Percentiles rank a stretch among this genome's conserved stretches.
Evolutionary conservation across 768 basidiomycete species (phyloP).

Genomic region (Serendipita sp.): DNA sequence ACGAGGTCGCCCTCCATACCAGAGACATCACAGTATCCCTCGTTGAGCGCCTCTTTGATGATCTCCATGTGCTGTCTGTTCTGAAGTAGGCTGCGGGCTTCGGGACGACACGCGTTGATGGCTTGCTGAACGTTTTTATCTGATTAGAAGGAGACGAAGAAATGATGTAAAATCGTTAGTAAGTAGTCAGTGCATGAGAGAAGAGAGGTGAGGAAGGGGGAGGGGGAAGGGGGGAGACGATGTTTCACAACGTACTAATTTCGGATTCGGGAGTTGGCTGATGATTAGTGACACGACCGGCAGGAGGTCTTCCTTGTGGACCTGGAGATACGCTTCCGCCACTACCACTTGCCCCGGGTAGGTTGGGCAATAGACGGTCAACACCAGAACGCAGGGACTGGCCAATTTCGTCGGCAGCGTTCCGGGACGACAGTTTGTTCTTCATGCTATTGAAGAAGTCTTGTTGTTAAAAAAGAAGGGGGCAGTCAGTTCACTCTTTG

Average conservation of each 20-base stretch:
- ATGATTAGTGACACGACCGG: not conserved
- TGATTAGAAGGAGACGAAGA: not conserved
- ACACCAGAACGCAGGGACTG: no score
- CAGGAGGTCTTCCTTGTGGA: not conserved
- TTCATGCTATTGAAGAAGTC: not conserved
- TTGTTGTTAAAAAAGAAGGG: not conserved
- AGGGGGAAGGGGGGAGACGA: no score
- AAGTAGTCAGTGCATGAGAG: no score
- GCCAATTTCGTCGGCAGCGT: not conserved
- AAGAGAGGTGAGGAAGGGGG: no score
- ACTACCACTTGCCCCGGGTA: not conserved
- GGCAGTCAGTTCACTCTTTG: no score
- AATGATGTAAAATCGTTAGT: no score
- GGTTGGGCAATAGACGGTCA: no score
- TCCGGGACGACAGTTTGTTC: conserved; percentile 1
- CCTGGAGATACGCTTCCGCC: not conserved
- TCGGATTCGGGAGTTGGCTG: conserved; percentile 4
- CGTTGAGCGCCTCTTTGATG: conserved; percentile 60
- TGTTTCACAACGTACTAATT: not conserved
- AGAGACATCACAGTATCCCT: conserved; percentile 70
- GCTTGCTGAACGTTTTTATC: conserved; percentile 24
- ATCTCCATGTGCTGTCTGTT: conserved; percentile 54
- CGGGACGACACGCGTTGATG: conserved; percentile 54
- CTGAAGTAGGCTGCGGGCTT: conserved; percentile 42
- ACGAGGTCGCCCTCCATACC: conserved; percentile 46